Conservation (phyloP, 2,329 filamentous ascomycete genomes). For the Tetracladium maxilliforme region DNA sequence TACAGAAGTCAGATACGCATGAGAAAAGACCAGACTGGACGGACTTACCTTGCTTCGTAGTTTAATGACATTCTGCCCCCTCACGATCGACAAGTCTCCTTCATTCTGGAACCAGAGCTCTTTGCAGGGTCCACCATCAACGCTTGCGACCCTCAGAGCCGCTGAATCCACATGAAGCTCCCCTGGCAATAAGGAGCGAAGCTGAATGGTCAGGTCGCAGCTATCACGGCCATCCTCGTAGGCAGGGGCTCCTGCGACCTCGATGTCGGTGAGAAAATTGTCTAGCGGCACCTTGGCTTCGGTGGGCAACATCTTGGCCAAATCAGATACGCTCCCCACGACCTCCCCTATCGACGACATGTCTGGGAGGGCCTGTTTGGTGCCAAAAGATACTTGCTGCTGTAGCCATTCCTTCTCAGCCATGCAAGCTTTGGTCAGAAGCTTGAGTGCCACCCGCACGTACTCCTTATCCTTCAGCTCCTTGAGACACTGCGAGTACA, state of each 20-base stretch:
- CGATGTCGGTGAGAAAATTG: constrained; percentile 58
- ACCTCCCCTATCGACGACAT: constrained; percentile 28
- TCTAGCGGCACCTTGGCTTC: constrained; percentile 51
- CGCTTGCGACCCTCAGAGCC: constrained; percentile 46
- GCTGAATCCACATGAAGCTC: constrained; percentile 50
- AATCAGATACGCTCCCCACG: constrained; percentile 28
- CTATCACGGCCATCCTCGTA: constrained; percentile 63
- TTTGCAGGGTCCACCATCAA: constrained; percentile 36
- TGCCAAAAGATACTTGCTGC: constrained; percentile 19
- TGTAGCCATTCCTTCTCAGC: constrained; percentile 33
- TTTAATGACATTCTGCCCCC: too few relatives aligned
- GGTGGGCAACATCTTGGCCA: constrained; percentile 27
- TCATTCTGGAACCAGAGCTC: constrained; percentile 49
- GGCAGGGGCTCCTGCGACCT: constrained; percentile 50
- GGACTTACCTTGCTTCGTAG: constrained; percentile 27
- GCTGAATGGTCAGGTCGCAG: constrained; percentile 52
- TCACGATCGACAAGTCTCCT: too few relatives aligned
- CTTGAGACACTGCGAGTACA: constrained; percentile 74
- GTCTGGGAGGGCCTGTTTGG: constrained; percentile 17
- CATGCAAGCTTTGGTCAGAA: constrained; percentile 53
- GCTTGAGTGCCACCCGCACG: constrained; percentile 57
- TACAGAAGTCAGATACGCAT: too few relatives aligned
- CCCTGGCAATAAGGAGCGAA: constrained; percentile 61
- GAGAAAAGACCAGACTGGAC: too few relatives aligned
- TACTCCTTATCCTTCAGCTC: constrained; percentile 69